Evolutionary conservation across 192 early-diverging fungal species (phyloP), one percentile per base, ranked within the genome.

Genomic region (Entomortierella chlamydospora): DNA sequence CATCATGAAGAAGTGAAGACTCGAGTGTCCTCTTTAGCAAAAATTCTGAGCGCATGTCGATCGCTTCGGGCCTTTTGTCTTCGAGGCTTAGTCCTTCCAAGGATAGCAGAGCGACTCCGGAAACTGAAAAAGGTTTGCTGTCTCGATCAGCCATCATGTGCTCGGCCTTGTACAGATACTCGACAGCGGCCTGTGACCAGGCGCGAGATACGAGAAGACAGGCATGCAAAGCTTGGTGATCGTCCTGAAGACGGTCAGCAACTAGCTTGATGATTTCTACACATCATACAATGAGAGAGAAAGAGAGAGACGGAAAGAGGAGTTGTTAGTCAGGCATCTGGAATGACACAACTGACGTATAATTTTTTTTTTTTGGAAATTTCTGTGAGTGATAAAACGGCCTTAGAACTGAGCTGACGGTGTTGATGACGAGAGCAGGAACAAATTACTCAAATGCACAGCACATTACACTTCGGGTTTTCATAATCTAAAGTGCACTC

Each of bases 161-260:
- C 49, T 70, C 68, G 17, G 76, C 68, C 57, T 79, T 79, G 63
- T 79, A 79, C 22, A 79, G 68, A 23, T 65, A 70, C 50, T 79
- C 76, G 25, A 79, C 76, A 6, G 76, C 76, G 22, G 68, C 76
- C 57, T 66, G 43, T 26, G 76, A 79, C 76, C 76, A 79, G 1
- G 67, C 68, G 18, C 68, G 68, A 26, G 76, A 79, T 39, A 79
- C 67, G 1, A 79, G 43, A 20, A 79, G 67, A 51, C 76, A 79
- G 22, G 68, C 57, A 52, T 79, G 57, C 33, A 79, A 63, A 10
- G 76, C 68, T 30, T 55, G 57, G 13, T 68, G 55, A 37, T 66
- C 52, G 42, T 70, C 50, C 54, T 50, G 61, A 18, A 79, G 57
- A 49, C 64, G 51, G 4, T 49, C 43, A 8, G 63, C 61, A 12